Conservation (phyloP, 2,329 filamentous ascomycete genomes). For the Paraconiothyrium sp. region DNA sequence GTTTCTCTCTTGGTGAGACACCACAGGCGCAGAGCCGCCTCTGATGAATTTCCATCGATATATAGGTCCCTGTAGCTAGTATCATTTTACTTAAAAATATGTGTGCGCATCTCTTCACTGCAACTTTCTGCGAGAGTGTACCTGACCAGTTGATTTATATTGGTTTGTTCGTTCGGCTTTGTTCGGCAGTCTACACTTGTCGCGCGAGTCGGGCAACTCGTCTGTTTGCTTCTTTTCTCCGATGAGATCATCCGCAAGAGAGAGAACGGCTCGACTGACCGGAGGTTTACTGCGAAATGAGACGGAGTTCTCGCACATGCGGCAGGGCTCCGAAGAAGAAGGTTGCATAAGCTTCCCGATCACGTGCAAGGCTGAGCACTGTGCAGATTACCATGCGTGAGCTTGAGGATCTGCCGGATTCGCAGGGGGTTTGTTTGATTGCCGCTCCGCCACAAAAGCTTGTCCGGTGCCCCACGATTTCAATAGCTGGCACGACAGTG, state of each 20-base stretch:
- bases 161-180: not conserved
- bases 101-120: not conserved
- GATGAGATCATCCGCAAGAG: too few species aligned
- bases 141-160: not conserved
- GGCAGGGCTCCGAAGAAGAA: not conserved
- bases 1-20: too few species aligned
- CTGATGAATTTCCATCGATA: too few species aligned
- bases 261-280: not conserved
- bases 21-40: too few species aligned
- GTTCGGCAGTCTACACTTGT: not conserved
- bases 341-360: conserved; percentile 8
- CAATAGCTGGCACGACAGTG: not conserved
- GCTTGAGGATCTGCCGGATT: not conserved
- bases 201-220: not conserved
- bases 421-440: not conserved
- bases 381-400: not conserved
- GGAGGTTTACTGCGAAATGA: not conserved
- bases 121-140: not conserved
- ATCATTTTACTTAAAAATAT: not conserved
- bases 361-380: conserved; percentile 7
- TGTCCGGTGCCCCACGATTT: not conserved
- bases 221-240: too few species aligned
- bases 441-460: not conserved
- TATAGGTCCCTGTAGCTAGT: too few species aligned
- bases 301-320: not conserved